Conservation (phyloP, 2,329 filamentous ascomycete genomes). For the Arachnopeziza araneosa region DNA sequence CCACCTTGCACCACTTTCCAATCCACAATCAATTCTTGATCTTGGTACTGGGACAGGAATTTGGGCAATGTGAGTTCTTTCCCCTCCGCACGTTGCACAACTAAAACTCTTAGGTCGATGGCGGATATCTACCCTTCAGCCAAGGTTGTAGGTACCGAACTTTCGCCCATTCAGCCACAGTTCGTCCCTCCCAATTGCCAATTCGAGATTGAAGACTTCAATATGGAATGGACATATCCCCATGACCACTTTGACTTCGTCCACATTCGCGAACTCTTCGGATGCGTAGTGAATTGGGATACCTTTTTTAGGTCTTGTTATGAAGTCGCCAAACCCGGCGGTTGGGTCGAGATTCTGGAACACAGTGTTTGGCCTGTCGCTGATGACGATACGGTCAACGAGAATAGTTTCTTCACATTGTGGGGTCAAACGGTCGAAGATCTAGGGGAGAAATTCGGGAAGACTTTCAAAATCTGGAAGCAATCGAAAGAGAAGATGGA, state of each 20-base stretch:
- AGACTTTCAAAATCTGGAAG: slow-evolving; percentile 34
- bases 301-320: slow-evolving; percentile 10
- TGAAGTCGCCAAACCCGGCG: slow-evolving; percentile 36
- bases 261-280: slow-evolving; percentile 22
- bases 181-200: slow-evolving; percentile 54
- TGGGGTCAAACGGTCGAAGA: slow-evolving; percentile 33
- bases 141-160: slow-evolving; percentile 26
- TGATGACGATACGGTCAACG: slow-evolving; percentile 33
- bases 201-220: slow-evolving; percentile 57
- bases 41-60: slow-evolving; percentile 38
- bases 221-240: slow-evolving; percentile 17
- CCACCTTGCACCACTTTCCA: slow-evolving; percentile 16
- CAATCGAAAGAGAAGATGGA: slow-evolving; percentile 39
- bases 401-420: slow-evolving; percentile 14
- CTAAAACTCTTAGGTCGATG: slow-evolving; percentile 11
- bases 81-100: slow-evolving; percentile 9
- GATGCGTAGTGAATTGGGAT: slow-evolving; percentile 21
- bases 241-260: slow-evolving; percentile 26
- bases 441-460: slow-evolving; percentile 33
- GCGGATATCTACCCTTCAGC: slow-evolving; percentile 26
- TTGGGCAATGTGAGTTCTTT: slow-evolving; percentile 33
- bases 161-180: slow-evolving; percentile 31
- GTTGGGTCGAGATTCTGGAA: slow-evolving; percentile 42
- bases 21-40: slow-evolving; percentile 32
- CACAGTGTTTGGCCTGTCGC: slow-evolving; percentile 33